Percentiles rank a stretch among this genome's conserved stretches.
These are phyloP conservation scores for Schizosaccharomyces japonicus DNA, from an alignment of 805 yeast species.

Conservation along the genomic window DNA sequence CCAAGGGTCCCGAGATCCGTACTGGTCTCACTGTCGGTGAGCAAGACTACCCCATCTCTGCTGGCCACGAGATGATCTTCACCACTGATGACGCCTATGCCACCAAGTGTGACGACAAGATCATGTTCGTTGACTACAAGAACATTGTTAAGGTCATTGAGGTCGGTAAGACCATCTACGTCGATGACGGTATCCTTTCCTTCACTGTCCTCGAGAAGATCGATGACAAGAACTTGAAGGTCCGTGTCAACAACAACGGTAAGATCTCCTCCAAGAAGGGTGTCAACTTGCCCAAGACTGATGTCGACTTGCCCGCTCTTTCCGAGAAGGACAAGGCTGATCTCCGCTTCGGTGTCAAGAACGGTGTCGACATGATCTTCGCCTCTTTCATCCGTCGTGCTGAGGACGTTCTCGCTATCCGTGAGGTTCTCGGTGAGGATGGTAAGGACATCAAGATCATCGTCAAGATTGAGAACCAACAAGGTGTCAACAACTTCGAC, in stretches of 20 bases:
- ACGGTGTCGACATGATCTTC: slow-evolving; percentile 92
- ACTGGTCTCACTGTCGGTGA: slow-evolving; percentile 79
- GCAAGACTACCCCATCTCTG: slow-evolving; percentile 56
- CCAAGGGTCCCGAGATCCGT: slow-evolving; percentile 99
- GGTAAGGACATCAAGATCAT: slow-evolving; percentile 92
- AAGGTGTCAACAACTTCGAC: slow-evolving; percentile 98
- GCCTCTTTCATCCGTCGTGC: slow-evolving; percentile 96
- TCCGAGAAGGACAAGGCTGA: slow-evolving; percentile 91
- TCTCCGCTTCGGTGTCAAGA: slow-evolving; percentile 84
- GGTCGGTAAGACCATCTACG: slow-evolving; percentile 70
- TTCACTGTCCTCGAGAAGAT: slow-evolving; percentile 72
- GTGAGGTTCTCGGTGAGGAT: slow-evolving; percentile 87
- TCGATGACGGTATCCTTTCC: slow-evolving; percentile 93
- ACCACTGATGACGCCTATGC: slow-evolving; percentile 70
- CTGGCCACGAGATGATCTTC: slow-evolving; percentile 78
- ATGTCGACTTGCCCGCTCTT: slow-evolving; percentile 93
- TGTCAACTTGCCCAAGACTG: slow-evolving; percentile 96
- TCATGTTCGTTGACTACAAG: slow-evolving; percentile 81
- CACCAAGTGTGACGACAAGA: slow-evolving; percentile 44
- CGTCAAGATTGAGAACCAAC: slow-evolving; percentile 95
- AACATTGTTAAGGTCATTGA: slow-evolving; percentile 88
- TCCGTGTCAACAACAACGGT: slow-evolving; percentile 79
- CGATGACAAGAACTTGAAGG: slow-evolving; percentile 63
- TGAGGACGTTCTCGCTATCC: slow-evolving; percentile 67
- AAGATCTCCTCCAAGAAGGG: slow-evolving; percentile 94